Conservation (phyloP, 371 early-diverging fungal genomes). For the Ordospora colligata region DNA sequence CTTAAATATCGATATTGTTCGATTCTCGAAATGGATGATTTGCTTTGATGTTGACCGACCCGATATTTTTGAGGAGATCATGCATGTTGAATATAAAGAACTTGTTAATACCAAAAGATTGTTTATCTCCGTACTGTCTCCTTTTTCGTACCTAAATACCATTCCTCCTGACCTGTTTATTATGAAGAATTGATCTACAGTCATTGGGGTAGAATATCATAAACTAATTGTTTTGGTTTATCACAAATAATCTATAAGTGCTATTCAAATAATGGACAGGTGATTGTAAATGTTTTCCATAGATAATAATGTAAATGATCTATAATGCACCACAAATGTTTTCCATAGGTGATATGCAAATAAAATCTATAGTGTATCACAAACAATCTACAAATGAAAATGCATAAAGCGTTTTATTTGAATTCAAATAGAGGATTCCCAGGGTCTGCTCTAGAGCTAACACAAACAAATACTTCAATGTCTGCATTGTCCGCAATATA, state of each 20-base stretch:
- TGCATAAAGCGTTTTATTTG: constrained; percentile 10
- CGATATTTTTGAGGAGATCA: background rate
- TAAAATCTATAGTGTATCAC: too few relatives aligned
- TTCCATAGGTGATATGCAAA: too few relatives aligned
- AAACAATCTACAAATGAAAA: too few relatives aligned
- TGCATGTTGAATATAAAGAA: constrained; percentile 25
- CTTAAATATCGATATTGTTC: constrained; percentile 18
- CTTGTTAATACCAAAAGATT: constrained; percentile 24
- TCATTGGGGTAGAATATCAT: background rate
- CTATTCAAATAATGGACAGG: too few relatives aligned
- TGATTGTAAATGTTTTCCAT: too few relatives aligned
- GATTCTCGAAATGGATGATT: background rate
- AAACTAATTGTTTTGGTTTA: too few relatives aligned
- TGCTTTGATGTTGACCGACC: background rate
- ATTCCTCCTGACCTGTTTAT: constrained; percentile 52
- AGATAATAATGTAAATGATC: too few relatives aligned
- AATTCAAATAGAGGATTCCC: constrained; percentile 37
- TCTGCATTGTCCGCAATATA: constrained; percentile 27
- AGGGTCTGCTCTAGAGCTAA: constrained; percentile 28
- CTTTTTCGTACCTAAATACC: constrained; percentile 35
- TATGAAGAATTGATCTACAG: constrained; percentile 38
- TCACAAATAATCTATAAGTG: too few relatives aligned
- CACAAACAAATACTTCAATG: background rate
- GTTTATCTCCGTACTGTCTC: background rate
- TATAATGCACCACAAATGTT: too few relatives aligned